A percentile compares a stretch with the other conserved stretches of the same genome.
These are phyloP conservation scores for Fragaria ananassa DNA, from an alignment of 306 rosid species.

Conservation along the genomic window DNA sequence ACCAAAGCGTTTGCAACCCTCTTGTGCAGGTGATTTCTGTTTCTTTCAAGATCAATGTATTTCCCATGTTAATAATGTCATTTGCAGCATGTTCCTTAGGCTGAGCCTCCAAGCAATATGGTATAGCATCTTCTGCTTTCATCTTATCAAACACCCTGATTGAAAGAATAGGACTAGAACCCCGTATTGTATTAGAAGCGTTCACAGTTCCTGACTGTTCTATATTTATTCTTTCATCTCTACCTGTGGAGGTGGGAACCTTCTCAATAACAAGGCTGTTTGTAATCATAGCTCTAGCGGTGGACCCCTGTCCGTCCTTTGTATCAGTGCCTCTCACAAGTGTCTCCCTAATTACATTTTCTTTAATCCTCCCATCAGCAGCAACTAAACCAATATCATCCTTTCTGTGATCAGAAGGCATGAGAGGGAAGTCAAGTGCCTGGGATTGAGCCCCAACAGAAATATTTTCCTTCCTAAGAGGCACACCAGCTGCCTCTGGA, in stretches of 20 bases:
- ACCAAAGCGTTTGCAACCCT: slow-evolving; percentile 74
- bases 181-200: slow-evolving; percentile 51
- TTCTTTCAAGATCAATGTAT: slow-evolving; percentile 64
- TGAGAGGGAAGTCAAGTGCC: slow-evolving; percentile 57
- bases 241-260: slow-evolving; percentile 50
- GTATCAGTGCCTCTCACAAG: slow-evolving; percentile 47
- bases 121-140: slow-evolving; percentile 57
- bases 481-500: slow-evolving; percentile 92
- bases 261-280: slow-evolving; percentile 86
- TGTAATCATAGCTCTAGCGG: slow-evolving; percentile 77
- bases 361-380: slow-evolving; percentile 46
- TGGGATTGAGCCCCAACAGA: slow-evolving; percentile 54
- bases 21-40: slow-evolving; percentile 74
- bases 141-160: slow-evolving; percentile 80
- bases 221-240: slow-evolving; percentile 56
- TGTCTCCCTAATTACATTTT: slow-evolving; percentile 49
- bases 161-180: slow-evolving; percentile 55
- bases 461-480: slow-evolving; percentile 63
- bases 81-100: slow-evolving; percentile 73
- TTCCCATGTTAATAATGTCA: slow-evolving; percentile 74
- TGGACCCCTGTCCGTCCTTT: slow-evolving; percentile 66
- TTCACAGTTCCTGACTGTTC: slow-evolving; percentile 57
- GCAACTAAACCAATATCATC: slow-evolving; percentile 44
- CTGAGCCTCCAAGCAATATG: slow-evolving; percentile 77
- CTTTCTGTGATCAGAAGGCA: slow-evolving; percentile 49